A percentile compares a stretch with the other conserved stretches of the same genome.
Evolutionary conservation across 805 yeast species (phyloP).

Genomic region (Cyberlindnera nakhonratchasimensis): DNA sequence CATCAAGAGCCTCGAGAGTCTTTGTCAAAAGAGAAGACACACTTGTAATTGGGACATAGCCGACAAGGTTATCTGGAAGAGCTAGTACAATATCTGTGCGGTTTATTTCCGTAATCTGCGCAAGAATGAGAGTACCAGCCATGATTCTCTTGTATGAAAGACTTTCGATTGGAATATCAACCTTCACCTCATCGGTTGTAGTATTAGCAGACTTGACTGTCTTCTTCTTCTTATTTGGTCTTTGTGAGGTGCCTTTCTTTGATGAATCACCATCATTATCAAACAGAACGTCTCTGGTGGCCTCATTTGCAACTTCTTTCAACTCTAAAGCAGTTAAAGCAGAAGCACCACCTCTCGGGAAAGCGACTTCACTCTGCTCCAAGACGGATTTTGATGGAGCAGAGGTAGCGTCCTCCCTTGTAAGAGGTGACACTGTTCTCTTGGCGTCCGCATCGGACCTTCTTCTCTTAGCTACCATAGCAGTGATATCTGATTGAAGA

Average conservation of each 20-base stretch:
- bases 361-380: conserved; percentile 41
- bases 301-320: conserved; percentile 90
- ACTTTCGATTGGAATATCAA: conserved; percentile 52
- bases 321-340: conserved; percentile 86
- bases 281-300: conserved; percentile 80
- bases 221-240: conserved; percentile 42
- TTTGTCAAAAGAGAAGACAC: conserved; percentile 61
- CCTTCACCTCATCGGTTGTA: conserved; percentile 26
- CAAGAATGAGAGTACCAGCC: conserved; percentile 73
- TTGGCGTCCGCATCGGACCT: conserved; percentile 41
- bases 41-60: conserved; percentile 71
- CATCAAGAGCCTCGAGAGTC: conserved; percentile 54
- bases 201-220: conserved; percentile 29
- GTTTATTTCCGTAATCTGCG: conserved; percentile 63
- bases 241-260: conserved; percentile 17
- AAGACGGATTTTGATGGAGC: conserved; percentile 37
- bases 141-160: conserved; percentile 58
- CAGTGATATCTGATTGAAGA: background rate
- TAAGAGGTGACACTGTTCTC: conserved; percentile 37
- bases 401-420: conserved; percentile 37
- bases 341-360: conserved; percentile 95
- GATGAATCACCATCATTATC: conserved; percentile 31
- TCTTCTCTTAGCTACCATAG: conserved; percentile 40
- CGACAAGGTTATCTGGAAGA: conserved; percentile 76
- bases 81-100: conserved; percentile 64